These are phyloP conservation scores for Simplicillium aogashimaense DNA, from an alignment of 2,329 filamentous ascomycete species.

Conservation along the genomic window DNA sequence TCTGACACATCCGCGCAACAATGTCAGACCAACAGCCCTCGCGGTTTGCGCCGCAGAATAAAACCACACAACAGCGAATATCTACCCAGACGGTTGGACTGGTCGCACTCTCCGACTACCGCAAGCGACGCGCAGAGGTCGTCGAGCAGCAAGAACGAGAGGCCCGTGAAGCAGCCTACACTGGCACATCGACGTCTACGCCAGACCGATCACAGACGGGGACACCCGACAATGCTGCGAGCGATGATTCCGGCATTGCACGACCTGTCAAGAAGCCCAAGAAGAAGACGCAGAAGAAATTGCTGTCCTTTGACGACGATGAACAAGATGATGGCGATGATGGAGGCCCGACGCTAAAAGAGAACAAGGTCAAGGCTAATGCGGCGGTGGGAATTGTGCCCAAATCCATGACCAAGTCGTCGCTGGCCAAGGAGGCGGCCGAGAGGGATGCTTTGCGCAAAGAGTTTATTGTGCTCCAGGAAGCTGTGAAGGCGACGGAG, in stretches of 20 bases:
- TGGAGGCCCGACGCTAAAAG: conserved; percentile 10
- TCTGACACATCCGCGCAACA: too few relatives aligned
- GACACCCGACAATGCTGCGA: conserved; percentile 32
- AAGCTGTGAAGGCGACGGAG: conserved; percentile 79
- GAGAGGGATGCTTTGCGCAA: conserved; percentile 68
- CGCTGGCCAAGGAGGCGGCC: conserved; percentile 67
- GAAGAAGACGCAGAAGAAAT: conserved; percentile 31
- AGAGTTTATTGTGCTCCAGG: conserved; percentile 77
- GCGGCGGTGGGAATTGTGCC: conserved; percentile 53
- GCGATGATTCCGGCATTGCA: conserved; percentile 20
- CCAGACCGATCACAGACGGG: conserved; percentile 37
- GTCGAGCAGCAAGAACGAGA: conserved; percentile 83
- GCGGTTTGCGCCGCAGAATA: conserved; percentile 66
- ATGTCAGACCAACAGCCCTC: conserved; percentile 34
- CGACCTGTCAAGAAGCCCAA: conserved; percentile 19
- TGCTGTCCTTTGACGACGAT: conserved; percentile 59
- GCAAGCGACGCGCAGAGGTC: conserved; percentile 91
- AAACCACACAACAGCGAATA: conserved; percentile 70
- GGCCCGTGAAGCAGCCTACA: conserved; percentile 48
- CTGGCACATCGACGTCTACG: conserved; percentile 31
- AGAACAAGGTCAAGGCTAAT: conserved; percentile 51
- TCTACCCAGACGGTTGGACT: conserved; percentile 85
- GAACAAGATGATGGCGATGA: conserved; percentile 26
- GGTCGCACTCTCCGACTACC: conserved; percentile 85
- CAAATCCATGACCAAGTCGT: conserved; percentile 60